These are phyloP conservation scores for Theobroma grandiflorum DNA, from an alignment of 441 rosid species.

Conservation along the genomic window DNA sequence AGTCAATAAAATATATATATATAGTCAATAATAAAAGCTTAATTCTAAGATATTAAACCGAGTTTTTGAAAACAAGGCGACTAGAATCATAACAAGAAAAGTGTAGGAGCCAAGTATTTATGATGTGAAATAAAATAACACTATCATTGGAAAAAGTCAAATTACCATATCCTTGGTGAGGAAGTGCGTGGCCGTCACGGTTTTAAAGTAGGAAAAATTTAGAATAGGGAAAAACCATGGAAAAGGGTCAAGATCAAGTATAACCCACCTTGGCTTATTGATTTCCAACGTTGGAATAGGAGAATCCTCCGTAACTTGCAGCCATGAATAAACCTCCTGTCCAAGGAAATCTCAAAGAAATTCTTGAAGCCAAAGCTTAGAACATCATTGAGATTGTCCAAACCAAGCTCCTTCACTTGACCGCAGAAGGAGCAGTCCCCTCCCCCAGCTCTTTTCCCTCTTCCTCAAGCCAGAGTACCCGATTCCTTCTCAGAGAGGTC, in stretches of 20 bases:
- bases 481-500: background rate
- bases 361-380: slow-evolving; percentile 19
- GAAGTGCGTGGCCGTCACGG: too few species aligned
- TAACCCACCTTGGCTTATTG: too few species aligned
- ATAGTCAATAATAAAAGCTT: too few species aligned
- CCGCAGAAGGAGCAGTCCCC: background rate
- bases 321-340: background rate
- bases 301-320: background rate
- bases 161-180: background rate
- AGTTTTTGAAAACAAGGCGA: too few species aligned
- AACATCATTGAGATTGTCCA: background rate
- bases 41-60: too few species aligned
- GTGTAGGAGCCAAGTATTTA: background rate
- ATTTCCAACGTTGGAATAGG: background rate
- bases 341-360: background rate
- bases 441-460: background rate
- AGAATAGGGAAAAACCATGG: too few species aligned
- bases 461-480: slow-evolving; percentile 9
- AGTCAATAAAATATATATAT: too few species aligned
- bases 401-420: background rate
- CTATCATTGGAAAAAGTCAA: background rate
- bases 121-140: background rate
- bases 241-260: too few species aligned
- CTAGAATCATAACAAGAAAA: background rate
- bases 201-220: too few species aligned